Evolutionary conservation across 805 yeast species (phyloP), one percentile per base, ranked within the genome.

Genomic region (Lipomyces orientalis): DNA sequence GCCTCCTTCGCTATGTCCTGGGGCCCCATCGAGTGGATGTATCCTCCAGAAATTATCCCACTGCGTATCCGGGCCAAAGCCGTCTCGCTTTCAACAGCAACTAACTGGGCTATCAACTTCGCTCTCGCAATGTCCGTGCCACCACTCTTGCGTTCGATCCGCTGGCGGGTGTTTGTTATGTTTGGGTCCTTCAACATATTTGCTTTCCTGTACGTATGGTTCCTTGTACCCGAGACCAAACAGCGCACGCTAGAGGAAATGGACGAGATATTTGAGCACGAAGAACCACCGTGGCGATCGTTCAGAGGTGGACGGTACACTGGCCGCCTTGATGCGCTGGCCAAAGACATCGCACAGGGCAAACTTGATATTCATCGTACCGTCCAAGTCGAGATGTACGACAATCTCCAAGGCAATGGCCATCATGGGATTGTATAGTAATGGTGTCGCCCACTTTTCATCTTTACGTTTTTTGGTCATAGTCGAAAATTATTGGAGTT

Each of bases 101-200:
- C 96, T 6, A 93, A 93, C 77, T 93, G 98, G 98, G 84, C 90
- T 6, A 92, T 91, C 81, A 93, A 93, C 78, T 93, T 91, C 81
- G 79, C 93, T 49, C 97, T 92, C 31, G 97, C 97, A 39, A 14
- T 39, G 10, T 94, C 90, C 78, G 85, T 90, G 86, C 90, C 97
- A 0, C 97, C 97, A 1, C 85, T 91, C 35, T 82, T 92, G 64
- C 88, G 89, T 73, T 64, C 79, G 6, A 90, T 93, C 73, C 82
- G 84, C 34, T 93, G 97, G 96, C 97, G 93, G 68, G 93, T 93
- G 0, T 77, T 84, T 29, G 89, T 91, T 29, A 91, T 97, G 79
- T 80, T 87, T 55, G 76, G 88, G 49, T 90, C 97, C 3, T 87
- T 90, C 67, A 76, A 89, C 51, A 37, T 71, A 3, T 2, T 66